Base-by-base conservation (phyloP, 176 grass and related monocot genomes). In the Ampelocalamus luodianensis region DNA sequence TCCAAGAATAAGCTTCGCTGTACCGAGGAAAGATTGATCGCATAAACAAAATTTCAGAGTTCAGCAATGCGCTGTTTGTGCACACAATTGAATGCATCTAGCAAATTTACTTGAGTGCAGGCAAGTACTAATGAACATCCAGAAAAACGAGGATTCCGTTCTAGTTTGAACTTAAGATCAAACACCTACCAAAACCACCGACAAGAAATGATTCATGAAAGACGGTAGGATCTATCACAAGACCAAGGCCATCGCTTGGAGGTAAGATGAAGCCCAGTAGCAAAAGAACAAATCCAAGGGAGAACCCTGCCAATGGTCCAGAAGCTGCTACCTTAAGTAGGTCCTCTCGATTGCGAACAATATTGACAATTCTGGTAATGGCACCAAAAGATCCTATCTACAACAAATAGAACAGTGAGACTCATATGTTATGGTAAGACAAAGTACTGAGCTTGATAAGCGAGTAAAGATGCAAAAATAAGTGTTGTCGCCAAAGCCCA, bases 341-440 rank as follows among this genome's bases (percentile, higher is more conserved):
- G 81, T 96, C 96, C 87, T 90, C 89, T 36, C 96, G 87, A 48
- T 91, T 99, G 83, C 79, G 82, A 42, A 99, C 88, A 79, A 96
- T 99, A 85, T 86, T 96, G 83, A 94, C 65, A 72, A 96, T 96
- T 77, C 93, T 93, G 65, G 96, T 99, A 82, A 99, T 96, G 64
- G 90, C 86, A 85, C 96, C 96, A 84, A 96, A 99, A 65, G 96
- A 99, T 87, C 96, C 96, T 86, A 96, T 94, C 96, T 99, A 92
- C 85, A 87, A 67, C 1, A 82, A 87, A 82, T 36, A 54, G 14
- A 69, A 63, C 23, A 82, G 27, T 53, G 8, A 36, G 14, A 40
- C 15, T 77, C 5, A 5, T 65, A 84, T 38, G 13, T 78, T 49
- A 72, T 65, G 37, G 4, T 10, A 74, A 81, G 39, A 43, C 1